Evolutionary conservation across 2,329 filamentous ascomycete species (phyloP).

Genomic region (Periconia sp.): DNA sequence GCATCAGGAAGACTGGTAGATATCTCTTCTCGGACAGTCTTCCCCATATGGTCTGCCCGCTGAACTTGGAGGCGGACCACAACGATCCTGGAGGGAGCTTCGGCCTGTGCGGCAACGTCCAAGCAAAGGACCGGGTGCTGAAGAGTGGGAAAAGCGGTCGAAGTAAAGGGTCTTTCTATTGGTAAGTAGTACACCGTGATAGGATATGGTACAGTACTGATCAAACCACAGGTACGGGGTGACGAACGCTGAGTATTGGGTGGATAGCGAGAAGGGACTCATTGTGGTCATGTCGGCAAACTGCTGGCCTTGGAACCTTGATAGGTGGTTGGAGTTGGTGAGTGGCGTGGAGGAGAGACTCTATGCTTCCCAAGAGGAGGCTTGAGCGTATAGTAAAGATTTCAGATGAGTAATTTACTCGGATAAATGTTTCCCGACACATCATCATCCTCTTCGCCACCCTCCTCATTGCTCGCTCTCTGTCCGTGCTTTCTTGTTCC

Average conservation of each 20-base stretch:
- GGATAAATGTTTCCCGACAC: background rate
- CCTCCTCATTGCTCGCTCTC: slow-evolving; percentile 1
- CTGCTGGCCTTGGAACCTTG: slow-evolving; percentile 26
- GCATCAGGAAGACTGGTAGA: slow-evolving; percentile 15
- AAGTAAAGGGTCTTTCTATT: slow-evolving; percentile 24
- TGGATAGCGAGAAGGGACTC: slow-evolving; percentile 23
- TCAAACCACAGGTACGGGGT: slow-evolving; percentile 18
- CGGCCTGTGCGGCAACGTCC: slow-evolving; percentile 53
- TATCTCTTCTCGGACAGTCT: slow-evolving; percentile 42
- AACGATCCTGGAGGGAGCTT: slow-evolving; percentile 45
- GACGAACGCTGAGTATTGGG: slow-evolving; percentile 25
- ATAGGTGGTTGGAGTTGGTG: slow-evolving; percentile 23
- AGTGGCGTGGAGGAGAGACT: slow-evolving; percentile 20
- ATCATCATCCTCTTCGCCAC: background rate
- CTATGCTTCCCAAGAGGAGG: slow-evolving; percentile 16
- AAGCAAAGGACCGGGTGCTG: slow-evolving; percentile 44
- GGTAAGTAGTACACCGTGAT: background rate
- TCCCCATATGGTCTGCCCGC: slow-evolving; percentile 42
- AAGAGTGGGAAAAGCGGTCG: slow-evolving; percentile 16
- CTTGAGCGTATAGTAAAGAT: background rate
- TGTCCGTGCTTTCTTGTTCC: slow-evolving; percentile 29
- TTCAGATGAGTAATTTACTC: background rate
- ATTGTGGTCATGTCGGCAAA: slow-evolving; percentile 20
- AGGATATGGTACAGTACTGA: background rate
- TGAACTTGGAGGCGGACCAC: slow-evolving; percentile 51